Percentiles rank a stretch among this genome's conserved stretches.
These are phyloP conservation scores for Scedosporium dehoogii DNA, from an alignment of 2,329 filamentous ascomycete genomes.

Conservation along the genomic window DNA sequence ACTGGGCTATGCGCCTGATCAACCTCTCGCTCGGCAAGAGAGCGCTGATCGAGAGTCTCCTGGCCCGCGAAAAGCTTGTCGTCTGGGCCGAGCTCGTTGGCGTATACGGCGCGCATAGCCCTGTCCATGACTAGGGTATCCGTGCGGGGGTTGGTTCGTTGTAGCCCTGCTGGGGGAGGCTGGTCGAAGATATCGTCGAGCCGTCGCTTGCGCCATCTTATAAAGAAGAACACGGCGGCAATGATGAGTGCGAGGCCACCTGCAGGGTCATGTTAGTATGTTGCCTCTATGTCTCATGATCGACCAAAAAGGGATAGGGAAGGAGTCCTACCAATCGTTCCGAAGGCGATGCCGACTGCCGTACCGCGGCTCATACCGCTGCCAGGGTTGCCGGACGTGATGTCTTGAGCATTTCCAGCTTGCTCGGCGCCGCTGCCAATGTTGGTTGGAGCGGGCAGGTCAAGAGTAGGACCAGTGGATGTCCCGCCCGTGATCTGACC, in stretches of 20 bases:
- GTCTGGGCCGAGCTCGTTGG: neutral
- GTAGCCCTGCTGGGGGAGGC: neutral
- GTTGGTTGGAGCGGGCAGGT: neutral
- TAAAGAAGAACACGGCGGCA: neutral
- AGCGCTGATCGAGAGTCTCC: neutral
- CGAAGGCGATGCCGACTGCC: neutral
- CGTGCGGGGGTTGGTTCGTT: neutral
- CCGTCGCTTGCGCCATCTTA: neutral
- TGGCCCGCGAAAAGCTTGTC: neutral
- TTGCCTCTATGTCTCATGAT: too few species aligned
- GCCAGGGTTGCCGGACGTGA: neutral
- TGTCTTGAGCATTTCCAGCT: neutral
- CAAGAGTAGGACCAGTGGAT: neutral
- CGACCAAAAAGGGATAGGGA: neutral
- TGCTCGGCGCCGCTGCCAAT: neutral
- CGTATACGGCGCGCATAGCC: slow-evolving; percentile 1
- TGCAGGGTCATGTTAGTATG: neutral
- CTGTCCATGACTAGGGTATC: slow-evolving; percentile 1
- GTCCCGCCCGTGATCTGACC: neutral
- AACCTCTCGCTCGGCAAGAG: neutral
- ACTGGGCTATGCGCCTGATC: neutral
- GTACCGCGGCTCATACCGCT: neutral
- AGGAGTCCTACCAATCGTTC: neutral
- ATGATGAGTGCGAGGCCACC: neutral
- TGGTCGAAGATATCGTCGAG: neutral